These are phyloP conservation scores for Globisporangium alternatum DNA, from an alignment of 352 stramenopile species.

Conservation along the genomic window DNA sequence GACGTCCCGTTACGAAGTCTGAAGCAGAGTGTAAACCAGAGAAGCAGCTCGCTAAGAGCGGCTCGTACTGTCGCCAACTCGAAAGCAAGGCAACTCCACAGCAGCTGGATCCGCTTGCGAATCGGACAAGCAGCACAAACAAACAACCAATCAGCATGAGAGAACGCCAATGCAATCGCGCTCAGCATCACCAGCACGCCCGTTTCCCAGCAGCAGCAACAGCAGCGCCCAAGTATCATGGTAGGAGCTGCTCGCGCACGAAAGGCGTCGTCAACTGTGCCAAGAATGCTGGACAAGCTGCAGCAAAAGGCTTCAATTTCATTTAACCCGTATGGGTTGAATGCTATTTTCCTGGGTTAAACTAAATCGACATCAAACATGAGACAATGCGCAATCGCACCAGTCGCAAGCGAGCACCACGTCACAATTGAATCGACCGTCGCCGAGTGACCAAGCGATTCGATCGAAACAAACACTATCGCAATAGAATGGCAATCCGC, in stretches of 20 bases:
- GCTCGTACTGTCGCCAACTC: neutral
- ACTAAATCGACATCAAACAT: too few species aligned
- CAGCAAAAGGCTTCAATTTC: too few species aligned
- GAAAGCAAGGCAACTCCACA: neutral
- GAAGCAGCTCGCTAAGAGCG: too few species aligned
- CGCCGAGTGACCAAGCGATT: neutral
- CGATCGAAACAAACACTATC: neutral
- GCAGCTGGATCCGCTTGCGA: neutral
- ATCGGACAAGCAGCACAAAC: neutral
- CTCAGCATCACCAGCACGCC: conserved; percentile 4
- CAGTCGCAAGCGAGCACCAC: neutral
- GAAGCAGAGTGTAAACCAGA: too few species aligned
- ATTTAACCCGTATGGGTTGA: too few species aligned
- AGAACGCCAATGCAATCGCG: neutral
- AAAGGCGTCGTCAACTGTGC: neutral
- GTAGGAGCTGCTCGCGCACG: neutral
- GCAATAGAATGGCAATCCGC: conserved; percentile 4
- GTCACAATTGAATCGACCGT: conserved; percentile 1
- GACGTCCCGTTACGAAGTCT: too few species aligned
- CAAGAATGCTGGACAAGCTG: conserved; percentile 1
- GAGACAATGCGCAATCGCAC: conserved; percentile 4
- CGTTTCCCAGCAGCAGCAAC: neutral
- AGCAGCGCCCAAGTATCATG: neutral
- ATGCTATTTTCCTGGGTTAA: too few species aligned
- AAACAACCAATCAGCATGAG: neutral